These are phyloP conservation scores for Rhodocollybia butyracea DNA, from an alignment of 768 basidiomycete species.

Conservation along the genomic window DNA sequence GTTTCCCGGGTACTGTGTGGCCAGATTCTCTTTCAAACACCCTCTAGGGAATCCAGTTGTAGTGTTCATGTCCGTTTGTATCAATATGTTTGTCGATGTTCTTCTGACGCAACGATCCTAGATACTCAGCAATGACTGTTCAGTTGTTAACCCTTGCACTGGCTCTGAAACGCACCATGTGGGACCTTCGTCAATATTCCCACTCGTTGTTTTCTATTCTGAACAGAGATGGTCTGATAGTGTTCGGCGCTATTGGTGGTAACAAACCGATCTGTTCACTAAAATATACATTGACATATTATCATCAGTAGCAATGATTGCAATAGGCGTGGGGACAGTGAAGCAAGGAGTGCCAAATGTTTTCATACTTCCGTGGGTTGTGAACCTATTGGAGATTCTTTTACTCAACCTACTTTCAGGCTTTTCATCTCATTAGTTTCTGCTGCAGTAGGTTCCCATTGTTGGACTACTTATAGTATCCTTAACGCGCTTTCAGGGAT, in stretches of 20 bases:
- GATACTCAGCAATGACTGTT: neutral
- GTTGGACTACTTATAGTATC: too few relatives aligned
- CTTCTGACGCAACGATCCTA: too few relatives aligned
- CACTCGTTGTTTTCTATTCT: neutral
- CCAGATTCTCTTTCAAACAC: neutral
- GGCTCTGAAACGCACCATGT: neutral
- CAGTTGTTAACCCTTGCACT: neutral
- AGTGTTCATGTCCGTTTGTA: neutral
- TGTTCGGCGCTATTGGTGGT: neutral
- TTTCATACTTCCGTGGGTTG: neutral
- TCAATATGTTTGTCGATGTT: neutral
- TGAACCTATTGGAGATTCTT: too few relatives aligned
- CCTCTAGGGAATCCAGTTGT: neutral
- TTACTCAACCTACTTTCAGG: neutral
- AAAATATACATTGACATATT: too few relatives aligned
- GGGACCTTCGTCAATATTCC: slow-evolving; percentile 3
- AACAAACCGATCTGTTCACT: too few relatives aligned
- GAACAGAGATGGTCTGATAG: neutral
- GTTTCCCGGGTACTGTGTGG: neutral
- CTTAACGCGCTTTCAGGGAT: neutral
- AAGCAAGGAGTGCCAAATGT: neutral
- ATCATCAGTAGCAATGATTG: slow-evolving; percentile 3
- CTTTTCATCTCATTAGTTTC: slow-evolving; percentile 1
- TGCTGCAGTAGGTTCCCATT: neutral
- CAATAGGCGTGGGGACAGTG: neutral